Evolutionary conservation across 208 protist species (phyloP), one percentile per base, ranked within the genome.

Genomic region (Acanthamoeba triangularis): DNA sequence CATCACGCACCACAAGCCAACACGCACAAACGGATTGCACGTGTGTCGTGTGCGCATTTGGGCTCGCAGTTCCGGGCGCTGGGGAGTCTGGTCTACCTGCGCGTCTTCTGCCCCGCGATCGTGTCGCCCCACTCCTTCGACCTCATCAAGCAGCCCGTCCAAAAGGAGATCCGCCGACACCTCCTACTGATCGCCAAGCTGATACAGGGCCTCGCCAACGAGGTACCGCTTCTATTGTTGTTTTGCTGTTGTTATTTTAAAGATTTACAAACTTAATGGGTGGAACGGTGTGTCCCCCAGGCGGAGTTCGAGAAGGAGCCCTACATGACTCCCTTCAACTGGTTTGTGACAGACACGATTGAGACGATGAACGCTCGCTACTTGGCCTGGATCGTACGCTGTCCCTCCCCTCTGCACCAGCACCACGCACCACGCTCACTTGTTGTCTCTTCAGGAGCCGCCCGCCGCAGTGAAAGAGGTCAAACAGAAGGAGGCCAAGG

Each of bases 51-150:
- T 52, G 20, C 14, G 1, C 49, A 13, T 20, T 0, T 41, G 13
- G 16, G 28, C 41, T 49, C 18, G 25, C 76, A 88, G 80, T 88
- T 88, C 80, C 61, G 63, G 28, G 80, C 80, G 3, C 28, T 88
- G 52, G 80, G 80, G 25, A 88, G 80, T 37, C 49, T 88, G 14
- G 47, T 88, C 80, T 88, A 88, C n/a, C 80, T 88, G n/a, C 44
- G 80, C 8, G 33, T 88, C 20, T 88, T 88, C 30, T 88, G 80
- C 30, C 80, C 80, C 18, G 80, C 80, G 30, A 88, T 88, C 30
- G 80, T 88, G 18, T 35, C 80, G 11, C 80, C 80, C 7, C 80
- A 88, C 49, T 88, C 80, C 10, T 88, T 88, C 28, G 80, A 88
- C 49, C 28, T 88, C 25, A 23, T 88, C 80, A 88, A 88, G 49